A percentile compares a stretch with the other conserved stretches of the same genome.
Evolutionary conservation across 2,329 filamentous ascomycete species (phyloP).

Genomic region (Xylaria sp.): DNA sequence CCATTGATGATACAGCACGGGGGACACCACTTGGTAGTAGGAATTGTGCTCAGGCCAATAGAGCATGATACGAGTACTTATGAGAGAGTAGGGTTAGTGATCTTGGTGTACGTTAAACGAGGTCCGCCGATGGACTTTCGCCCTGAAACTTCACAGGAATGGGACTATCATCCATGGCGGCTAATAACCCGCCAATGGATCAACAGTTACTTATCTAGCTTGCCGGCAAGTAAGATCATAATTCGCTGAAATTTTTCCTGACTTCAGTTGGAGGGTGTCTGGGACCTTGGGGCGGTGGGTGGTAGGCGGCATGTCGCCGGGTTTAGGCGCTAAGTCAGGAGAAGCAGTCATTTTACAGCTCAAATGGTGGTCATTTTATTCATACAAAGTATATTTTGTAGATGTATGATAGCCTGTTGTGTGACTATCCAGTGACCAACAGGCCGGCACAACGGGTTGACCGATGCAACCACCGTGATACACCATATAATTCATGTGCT

Average conservation of each 20-base stretch:
- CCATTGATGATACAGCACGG: constrained; percentile 19
- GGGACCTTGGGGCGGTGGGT: background rate
- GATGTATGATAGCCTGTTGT: constrained; percentile 1
- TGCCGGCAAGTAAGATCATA: background rate
- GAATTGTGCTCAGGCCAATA: background rate
- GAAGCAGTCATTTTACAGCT: no score
- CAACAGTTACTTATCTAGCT: constrained; percentile 4
- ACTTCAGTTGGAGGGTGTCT: background rate
- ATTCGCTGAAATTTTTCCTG: background rate
- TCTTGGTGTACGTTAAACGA: constrained; percentile 14
- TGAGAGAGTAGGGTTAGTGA: constrained; percentile 12
- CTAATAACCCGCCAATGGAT: constrained; percentile 13
- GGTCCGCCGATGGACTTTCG: constrained; percentile 7
- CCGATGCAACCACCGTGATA: background rate
- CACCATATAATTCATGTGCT: constrained; percentile 7
- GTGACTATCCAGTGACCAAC: background rate
- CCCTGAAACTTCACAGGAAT: constrained; percentile 10
- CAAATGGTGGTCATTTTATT: no score
- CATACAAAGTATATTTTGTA: background rate
- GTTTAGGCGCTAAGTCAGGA: no score
- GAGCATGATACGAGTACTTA: background rate
- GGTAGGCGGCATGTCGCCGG: no score
- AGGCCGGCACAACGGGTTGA: background rate
- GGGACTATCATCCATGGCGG: constrained; percentile 14
- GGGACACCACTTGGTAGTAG: constrained; percentile 8